Evolutionary conservation across 768 basidiomycete species (phyloP), one percentile per base, ranked within the genome.

Genomic region (Tephrocybe sp.): DNA sequence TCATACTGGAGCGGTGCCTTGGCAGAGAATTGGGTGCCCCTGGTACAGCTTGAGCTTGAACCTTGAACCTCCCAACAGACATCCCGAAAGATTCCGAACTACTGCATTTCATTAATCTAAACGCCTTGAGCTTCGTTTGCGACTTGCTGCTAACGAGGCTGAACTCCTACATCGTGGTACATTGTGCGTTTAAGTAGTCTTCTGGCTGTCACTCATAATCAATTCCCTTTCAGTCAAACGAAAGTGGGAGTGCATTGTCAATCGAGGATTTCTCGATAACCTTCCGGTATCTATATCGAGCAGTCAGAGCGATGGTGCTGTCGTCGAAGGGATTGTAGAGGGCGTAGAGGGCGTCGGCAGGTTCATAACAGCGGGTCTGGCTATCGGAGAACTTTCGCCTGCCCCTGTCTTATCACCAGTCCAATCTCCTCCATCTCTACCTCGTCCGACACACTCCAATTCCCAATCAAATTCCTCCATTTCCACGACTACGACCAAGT

Each of bases 211-310:
- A 43, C 42, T 47, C 19, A 58, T n/a, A 35, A 24, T 40, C 22
- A 42, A 3, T 4, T 30, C 8, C 12, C 18, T 19, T 34, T 2
- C 56, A 85, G 83, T 92, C 44, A 93, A 92, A 72, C 80, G 79
- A 50, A 89, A 85, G 66, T 93, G 91, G 91, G 89, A 86, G 64
- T 78, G 82, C 27, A 89, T 92, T 49, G 81, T 92, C 36, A 79
- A 77, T 57, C 77, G 81, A 15, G 83, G 85, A 21, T 78, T 84
- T 42, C 52, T 36, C 41, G 55, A 53, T 41, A 53, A 27, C 47
- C 47, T 56, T 11, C 43, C 48, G 25, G 43, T 42, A 19, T 44
- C 49, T n/a, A 38, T 65, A 6, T 50, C 57, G 34, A 60, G 56
- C 11, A 47, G 54, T 19, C 60, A 66, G 26, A 60, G 67, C 37